A percentile compares a stretch with the other conserved stretches of the same genome.
These are phyloP conservation scores for Aspergillus sp. DNA, from an alignment of 2,329 filamentous ascomycete species.

Conservation along the genomic window DNA sequence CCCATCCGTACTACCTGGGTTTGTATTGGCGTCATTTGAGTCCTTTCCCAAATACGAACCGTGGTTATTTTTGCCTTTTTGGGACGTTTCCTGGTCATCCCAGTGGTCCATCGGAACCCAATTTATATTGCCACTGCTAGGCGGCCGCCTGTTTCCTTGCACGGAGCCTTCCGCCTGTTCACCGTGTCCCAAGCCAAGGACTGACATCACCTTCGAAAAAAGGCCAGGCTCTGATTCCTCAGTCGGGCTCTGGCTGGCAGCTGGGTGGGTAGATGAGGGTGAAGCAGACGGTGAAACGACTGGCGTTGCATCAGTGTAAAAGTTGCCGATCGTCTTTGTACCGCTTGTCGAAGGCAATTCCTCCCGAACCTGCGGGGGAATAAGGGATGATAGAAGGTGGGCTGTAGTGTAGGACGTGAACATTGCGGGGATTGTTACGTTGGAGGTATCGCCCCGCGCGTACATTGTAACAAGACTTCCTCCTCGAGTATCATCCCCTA, in stretches of 20 bases:
- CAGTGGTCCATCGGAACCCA: constrained; percentile 71
- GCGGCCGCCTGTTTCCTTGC: constrained; percentile 62
- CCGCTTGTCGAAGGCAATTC: constrained; percentile 63
- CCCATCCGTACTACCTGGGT: constrained; percentile 30
- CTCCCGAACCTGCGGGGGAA: constrained; percentile 67
- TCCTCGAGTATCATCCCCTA: constrained; percentile 88
- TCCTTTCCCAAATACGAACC: constrained; percentile 5
- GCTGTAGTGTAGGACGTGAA: constrained; percentile 96
- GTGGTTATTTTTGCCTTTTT: background rate
- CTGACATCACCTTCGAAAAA: constrained; percentile 47
- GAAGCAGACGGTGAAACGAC: constrained; percentile 30
- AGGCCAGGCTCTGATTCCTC: constrained; percentile 29
- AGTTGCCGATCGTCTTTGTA: constrained; percentile 23
- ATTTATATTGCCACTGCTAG: constrained; percentile 71
- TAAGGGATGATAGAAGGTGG: constrained; percentile 83
- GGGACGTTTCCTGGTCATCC: constrained; percentile 50
- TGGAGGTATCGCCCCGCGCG: constrained; percentile 92
- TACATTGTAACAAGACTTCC: constrained; percentile 96
- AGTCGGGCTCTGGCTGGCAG: constrained; percentile 17
- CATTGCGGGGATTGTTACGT: constrained; percentile 87
- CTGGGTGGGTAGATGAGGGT: constrained; percentile 32
- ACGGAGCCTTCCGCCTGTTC: constrained; percentile 22
- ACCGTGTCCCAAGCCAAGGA: constrained; percentile 42
- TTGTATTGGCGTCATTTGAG: constrained; percentile 22
- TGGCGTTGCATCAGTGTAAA: constrained; percentile 28